Evolutionary conservation across 495 filamentous ascomycete species (phyloP).

Genomic region (Cryomyces antarcticus): DNA sequence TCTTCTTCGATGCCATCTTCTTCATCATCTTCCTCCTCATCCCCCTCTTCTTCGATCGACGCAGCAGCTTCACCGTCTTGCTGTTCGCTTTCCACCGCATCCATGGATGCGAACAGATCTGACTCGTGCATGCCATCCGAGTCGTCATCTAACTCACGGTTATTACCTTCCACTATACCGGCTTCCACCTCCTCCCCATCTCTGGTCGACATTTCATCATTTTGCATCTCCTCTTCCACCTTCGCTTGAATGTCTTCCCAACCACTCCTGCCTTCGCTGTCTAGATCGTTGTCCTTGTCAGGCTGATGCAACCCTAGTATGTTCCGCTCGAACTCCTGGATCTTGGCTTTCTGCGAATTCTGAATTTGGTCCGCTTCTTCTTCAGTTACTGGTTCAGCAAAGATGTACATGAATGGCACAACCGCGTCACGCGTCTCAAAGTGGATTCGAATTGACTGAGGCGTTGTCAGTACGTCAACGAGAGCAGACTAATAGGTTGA

Average conservation of each 20-base stretch:
- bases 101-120: not conserved
- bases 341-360: slow-evolving; percentile 31
- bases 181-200: not conserved
- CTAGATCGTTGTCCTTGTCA: not conserved
- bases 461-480: slow-evolving; percentile 10
- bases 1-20: slow-evolving; percentile 34
- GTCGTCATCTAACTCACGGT: not conserved
- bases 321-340: slow-evolving; percentile 46
- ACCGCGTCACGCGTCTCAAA: slow-evolving; percentile 53
- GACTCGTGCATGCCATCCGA: too few species aligned
- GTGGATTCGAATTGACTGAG: slow-evolving; percentile 54
- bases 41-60: slow-evolving; percentile 4
- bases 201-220: not conserved
- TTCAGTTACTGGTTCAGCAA: slow-evolving; percentile 64
- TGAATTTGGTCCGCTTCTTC: slow-evolving; percentile 58
- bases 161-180: not conserved
- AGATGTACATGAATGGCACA: slow-evolving; percentile 64
- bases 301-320: slow-evolving; percentile 29
- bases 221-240: slow-evolving; percentile 13
- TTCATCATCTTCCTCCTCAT: slow-evolving; percentile 19
- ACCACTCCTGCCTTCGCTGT: slow-evolving; percentile 1
- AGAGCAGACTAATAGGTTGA: not conserved
- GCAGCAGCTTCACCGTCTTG: slow-evolving; percentile 25
- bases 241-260: slow-evolving; percentile 9
- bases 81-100: slow-evolving; percentile 28